Percentiles rank a stretch among this genome's conserved stretches.
phyloP scores from a whole-genome alignment of 73 alveolate genomes.

The Paramecium tetraurelia region DNA sequence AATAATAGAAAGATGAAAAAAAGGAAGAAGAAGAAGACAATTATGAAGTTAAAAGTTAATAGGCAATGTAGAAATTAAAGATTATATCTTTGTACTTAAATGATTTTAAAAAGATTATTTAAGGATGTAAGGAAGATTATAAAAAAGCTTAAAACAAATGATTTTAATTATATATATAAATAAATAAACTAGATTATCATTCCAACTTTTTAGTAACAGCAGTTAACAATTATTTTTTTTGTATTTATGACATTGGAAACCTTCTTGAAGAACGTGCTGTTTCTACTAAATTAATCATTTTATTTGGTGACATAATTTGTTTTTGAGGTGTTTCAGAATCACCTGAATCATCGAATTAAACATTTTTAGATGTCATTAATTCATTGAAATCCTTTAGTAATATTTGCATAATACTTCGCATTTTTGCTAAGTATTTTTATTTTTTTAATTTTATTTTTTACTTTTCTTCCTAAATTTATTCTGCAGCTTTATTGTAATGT shows the following conservation, averaged over 20 bases:
- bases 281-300: conserved; percentile 9
- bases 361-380: conserved; percentile 11
- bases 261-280: conserved; percentile 38
- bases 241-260: neutral
- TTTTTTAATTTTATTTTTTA: neutral
- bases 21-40: conserved; percentile 45
- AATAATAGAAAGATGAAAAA: conserved; percentile 38
- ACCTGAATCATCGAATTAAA: neutral
- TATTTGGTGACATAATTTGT: neutral
- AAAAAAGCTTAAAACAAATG: neutral
- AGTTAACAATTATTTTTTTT: neutral
- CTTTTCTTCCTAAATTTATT: neutral
- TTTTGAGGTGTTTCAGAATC: conserved; percentile 33
- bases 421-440: neutral
- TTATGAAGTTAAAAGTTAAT: conserved; percentile 54
- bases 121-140: conserved; percentile 45
- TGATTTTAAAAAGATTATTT: conserved; percentile 54
- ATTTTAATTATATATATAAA: neutral
- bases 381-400: conserved; percentile 23
- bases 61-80: conserved; percentile 49
- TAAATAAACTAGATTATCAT: neutral
- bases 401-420: conserved; percentile 8
- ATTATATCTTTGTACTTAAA: conserved; percentile 29
- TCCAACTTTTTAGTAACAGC: neutral
- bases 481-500: neutral